Evolutionary conservation across 495 filamentous ascomycete species (phyloP).

Genomic region (Penicillium samsonianum): DNA sequence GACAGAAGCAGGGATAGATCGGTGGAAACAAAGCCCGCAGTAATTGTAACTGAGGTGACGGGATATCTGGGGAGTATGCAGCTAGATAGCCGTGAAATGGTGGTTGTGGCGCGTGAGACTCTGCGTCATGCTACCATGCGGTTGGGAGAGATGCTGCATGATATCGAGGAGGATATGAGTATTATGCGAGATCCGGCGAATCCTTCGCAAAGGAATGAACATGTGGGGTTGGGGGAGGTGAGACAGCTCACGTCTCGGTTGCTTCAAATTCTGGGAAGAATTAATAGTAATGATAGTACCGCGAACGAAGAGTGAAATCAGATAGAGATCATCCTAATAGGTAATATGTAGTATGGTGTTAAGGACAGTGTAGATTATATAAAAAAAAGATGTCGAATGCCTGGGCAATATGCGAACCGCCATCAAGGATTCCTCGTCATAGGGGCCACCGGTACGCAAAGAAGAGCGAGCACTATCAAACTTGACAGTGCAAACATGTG

Average conservation of each 20-base stretch:
- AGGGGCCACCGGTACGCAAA: no score
- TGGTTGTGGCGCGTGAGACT: background rate
- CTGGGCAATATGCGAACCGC: no score
- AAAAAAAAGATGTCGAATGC: no score
- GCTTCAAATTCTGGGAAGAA: background rate
- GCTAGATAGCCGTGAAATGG: background rate
- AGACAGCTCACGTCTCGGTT: background rate
- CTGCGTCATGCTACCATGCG: background rate
- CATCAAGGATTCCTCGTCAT: no score
- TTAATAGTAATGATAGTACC: background rate
- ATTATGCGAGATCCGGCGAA: background rate
- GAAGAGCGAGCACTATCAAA: no score
- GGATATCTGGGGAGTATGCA: background rate
- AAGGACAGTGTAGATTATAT: no score
- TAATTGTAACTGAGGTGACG: background rate
- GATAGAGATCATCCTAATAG: background rate
- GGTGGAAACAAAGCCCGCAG: background rate
- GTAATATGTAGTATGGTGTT: background rate
- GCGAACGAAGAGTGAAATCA: background rate
- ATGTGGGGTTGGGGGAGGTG: background rate
- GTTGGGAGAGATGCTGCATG: conserved; percentile 3
- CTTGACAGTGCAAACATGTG: no score
- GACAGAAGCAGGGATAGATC: background rate
- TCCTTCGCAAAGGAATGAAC: background rate
- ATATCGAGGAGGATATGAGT: conserved; percentile 4